Evolutionary conservation across 2,329 filamentous ascomycete genomes (phyloP).

Genomic region (Plectosphaerella sp.): DNA sequence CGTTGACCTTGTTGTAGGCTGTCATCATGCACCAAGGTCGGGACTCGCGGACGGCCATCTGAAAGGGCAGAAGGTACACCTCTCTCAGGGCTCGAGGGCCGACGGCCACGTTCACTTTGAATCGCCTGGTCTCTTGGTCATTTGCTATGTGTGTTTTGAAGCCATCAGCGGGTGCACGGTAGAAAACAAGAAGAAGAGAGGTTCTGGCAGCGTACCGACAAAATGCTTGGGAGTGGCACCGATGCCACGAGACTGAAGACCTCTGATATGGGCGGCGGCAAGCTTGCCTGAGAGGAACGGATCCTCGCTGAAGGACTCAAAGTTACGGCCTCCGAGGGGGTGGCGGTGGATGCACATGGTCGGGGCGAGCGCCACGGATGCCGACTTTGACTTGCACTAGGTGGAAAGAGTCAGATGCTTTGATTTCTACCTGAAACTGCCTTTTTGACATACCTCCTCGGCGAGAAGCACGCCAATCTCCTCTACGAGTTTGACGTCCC

Average conservation of each 20-base stretch:
- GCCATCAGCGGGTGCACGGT: no score
- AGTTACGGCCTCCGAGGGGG: conserved; percentile 58
- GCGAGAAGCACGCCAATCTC: neutral
- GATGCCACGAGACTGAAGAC: neutral
- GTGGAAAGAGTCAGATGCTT: neutral
- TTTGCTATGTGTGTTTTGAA: no score
- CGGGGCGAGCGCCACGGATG: conserved; percentile 54
- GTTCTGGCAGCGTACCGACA: neutral
- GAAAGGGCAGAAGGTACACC: conserved; percentile 54
- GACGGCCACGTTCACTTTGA: conserved; percentile 23
- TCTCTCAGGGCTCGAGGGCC: conserved; percentile 29
- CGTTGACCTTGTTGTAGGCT: conserved; percentile 55
- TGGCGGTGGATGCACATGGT: conserved; percentile 60
- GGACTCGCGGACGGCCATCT: conserved; percentile 48
- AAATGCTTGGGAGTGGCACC: conserved; percentile 1
- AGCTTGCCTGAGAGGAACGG: conserved; percentile 35
- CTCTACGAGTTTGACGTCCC: neutral
- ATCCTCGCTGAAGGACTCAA: conserved; percentile 59
- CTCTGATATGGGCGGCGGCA: conserved; percentile 14
- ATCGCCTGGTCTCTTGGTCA: conserved; percentile 27
- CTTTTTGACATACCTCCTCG: neutral
- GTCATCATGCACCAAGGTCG: conserved; percentile 54
- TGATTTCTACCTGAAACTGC: no score
- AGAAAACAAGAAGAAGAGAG: no score
- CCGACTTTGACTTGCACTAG: conserved; percentile 37